Base-by-base conservation (phyloP, 176 grass and related monocot genomes). In the Phoenix roebelenii region DNA sequence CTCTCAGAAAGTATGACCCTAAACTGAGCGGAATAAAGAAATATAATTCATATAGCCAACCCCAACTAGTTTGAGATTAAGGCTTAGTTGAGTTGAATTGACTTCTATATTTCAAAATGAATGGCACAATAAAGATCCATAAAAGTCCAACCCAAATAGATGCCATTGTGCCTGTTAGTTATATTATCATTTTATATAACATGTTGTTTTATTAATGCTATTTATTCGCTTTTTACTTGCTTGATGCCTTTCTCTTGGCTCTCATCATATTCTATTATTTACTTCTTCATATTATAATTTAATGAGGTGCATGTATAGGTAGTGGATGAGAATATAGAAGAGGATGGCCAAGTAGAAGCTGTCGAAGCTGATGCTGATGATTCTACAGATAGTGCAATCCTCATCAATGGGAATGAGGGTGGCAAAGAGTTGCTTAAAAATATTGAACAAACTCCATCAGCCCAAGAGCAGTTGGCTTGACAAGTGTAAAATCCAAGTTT, bases 371-470 rank as follows among this genome's bases (percentile, higher is more conserved):
- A 84, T 59, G 72, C 72, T 19, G 73, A 83, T 60, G 81, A 85
- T 65, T 77, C 79, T 39, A 76, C 79, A 54, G 81, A 98, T 60
- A 82, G 70, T 58, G 73, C 70, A 0, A 72, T 76, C 67, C 76
- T 88, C 76, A 76, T 88, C 84, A 91, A 97, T 80, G 92, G 92
- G 69, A 82, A 85, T 68, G 83, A 97, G 60, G 76, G 73, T 78
- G 92, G 91, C 78, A 78, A 97, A 80, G 78, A 89, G 73, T 78
- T 55, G 74, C 77, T 73, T 86, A 86, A 15, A 59, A 81, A 85
- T 64, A 86, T 75, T 83, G 52, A 68, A 68, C 25, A n/a, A 23
- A 68, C 52, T 56, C 51, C 26, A 22, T 56, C 65, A 68, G 26
- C 65, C 52, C 56, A 68, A 56, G 28, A 9, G n/a, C 65, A 35